These are phyloP conservation scores for Fusarium sp. DNA, from an alignment of 2,329 filamentous ascomycete genomes.

Conservation along the genomic window DNA sequence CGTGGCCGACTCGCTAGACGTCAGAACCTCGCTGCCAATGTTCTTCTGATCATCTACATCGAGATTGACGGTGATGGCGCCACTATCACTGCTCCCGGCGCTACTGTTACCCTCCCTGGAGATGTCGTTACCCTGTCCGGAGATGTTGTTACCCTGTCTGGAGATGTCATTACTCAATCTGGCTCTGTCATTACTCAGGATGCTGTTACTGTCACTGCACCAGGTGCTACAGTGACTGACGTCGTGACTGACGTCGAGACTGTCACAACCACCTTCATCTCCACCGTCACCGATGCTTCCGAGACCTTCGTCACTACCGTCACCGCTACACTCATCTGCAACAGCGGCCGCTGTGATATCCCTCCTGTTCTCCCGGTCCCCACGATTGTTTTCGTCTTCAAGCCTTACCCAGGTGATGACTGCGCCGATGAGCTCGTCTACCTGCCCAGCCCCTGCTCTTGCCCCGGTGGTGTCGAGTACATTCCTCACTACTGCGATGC, in stretches of 20 bases:
- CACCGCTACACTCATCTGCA: conserved; percentile 26
- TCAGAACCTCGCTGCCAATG: conserved; percentile 24
- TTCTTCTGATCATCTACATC: conserved; percentile 32
- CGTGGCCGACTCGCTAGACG: conserved; percentile 18
- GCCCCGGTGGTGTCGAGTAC: conserved; percentile 32
- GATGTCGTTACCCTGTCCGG: background rate
- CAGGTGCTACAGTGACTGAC: background rate
- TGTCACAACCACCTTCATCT: conserved; percentile 23
- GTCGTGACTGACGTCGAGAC: background rate
- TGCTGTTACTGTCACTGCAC: background rate
- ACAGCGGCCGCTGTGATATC: background rate
- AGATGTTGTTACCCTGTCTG: background rate
- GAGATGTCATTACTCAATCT: background rate
- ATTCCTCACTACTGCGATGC: conserved; percentile 25
- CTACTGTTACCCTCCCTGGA: background rate
- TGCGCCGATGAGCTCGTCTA: conserved; percentile 32
- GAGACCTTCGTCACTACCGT: conserved; percentile 15
- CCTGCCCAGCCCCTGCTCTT: conserved; percentile 28
- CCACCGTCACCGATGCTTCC: conserved; percentile 1
- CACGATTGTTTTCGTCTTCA: conserved; percentile 16
- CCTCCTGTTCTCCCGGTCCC: too few species aligned
- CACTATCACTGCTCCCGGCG: background rate
- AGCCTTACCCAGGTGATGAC: conserved; percentile 25
- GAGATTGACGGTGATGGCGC: background rate
- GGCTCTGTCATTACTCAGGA: background rate